Evolutionary conservation across 176 grass and related monocot species (phyloP).

Genomic region (sorghum (Sorghum bicolor)): DNA sequence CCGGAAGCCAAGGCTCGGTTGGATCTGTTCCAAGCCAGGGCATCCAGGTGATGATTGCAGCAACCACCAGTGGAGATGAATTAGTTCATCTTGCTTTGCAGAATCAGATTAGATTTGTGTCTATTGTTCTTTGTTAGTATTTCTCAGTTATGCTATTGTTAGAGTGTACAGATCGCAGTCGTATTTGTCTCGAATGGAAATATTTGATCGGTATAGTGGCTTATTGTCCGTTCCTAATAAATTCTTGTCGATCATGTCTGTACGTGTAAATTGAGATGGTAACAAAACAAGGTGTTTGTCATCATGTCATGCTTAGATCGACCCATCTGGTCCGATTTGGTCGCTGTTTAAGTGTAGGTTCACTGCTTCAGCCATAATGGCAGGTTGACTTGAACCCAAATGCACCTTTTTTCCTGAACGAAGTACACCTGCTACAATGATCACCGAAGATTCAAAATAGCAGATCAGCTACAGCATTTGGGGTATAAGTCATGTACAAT

Average conservation of each 20-base stretch:
- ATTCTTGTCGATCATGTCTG: neutral
- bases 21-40: constrained; percentile 76
- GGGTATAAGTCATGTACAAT: no score
- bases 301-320: neutral
- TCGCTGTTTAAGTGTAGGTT: neutral
- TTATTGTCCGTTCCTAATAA: neutral
- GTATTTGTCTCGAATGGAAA: neutral
- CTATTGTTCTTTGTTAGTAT: constrained; percentile 6
- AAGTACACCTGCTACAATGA: no score
- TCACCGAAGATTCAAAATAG: no score
- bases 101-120: constrained; percentile 11
- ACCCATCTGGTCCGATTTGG: neutral
- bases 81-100: constrained; percentile 10
- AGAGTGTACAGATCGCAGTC: constrained; percentile 20
- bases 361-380: neutral
- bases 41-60: constrained; percentile 24
- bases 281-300: neutral
- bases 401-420: neutral
- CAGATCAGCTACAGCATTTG: no score
- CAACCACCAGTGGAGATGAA: constrained; percentile 8
- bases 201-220: neutral
- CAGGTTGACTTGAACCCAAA: constrained; percentile 13
- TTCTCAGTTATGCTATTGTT: neutral
- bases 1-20: constrained; percentile 51
- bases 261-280: neutral